Base-by-base conservation (phyloP, 202 grass and related monocot genomes). In the Schoenoplectus tabernaemontani region DNA sequence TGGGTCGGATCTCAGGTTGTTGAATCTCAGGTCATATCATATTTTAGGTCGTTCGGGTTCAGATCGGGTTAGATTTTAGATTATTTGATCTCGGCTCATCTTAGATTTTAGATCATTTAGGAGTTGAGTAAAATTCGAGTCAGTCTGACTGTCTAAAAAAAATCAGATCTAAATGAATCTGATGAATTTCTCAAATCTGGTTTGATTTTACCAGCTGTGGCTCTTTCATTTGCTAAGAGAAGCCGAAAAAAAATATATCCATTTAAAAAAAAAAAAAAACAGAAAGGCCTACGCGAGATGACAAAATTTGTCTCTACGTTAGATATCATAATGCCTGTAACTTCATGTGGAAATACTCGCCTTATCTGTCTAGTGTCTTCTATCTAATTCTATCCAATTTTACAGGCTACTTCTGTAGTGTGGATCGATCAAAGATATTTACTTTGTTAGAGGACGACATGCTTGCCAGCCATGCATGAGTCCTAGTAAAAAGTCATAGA, bases 281-380 rank as follows among this genome's bases (percentile, higher is more conserved):
- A 46, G 43, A 72, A 73, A 50, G 23, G 24, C 24, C 12, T 72
- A 72, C 33, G 6, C 4, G 38, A 70, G 66, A 51, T 28, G 42
- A 26, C 12, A 46, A 50, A 50, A 72, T 50, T 72, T 72, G 43
- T 72, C 68, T n/a, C 44, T 6, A 51, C 24, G 5, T 69, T 73
- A 73, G 24, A 73, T 32, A 73, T 73, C 68, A 73, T 51, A 50
- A 70, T 50, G 43, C 23, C 43, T 51, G 68, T n/a, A 73, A 17
- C 44, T 73, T 73, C 47, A 75, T 75, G 47, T 51, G 47, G 26
- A 75, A 54, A 33, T 32, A 75, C 70, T n/a, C 28, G 13, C 16
- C 64, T 38, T 50, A 30, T 7, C 5, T 74, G 26, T 71, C 66
- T 46, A 70, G 0, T 73, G 24, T 59, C 7, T 60, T 28, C 46